Evolutionary conservation across 106 monocot genomes (phyloP), one percentile per base, ranked within the genome.

Genomic region (Platanthera guangdongensis): DNA sequence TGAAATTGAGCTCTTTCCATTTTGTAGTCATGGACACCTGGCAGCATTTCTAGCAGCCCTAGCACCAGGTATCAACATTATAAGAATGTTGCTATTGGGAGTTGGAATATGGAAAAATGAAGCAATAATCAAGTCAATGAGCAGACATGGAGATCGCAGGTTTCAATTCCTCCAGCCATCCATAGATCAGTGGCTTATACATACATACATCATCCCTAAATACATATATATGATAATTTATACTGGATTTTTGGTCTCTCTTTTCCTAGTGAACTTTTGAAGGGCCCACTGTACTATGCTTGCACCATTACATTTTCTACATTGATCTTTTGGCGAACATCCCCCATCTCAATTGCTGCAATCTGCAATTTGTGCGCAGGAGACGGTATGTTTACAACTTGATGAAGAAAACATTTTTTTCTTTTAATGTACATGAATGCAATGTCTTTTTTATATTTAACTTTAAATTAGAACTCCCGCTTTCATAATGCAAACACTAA

Each of bases 361-460:
- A 87, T 99, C 72, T 94, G 94, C 82, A 99, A 94, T 75, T 73
- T 99, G 52, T 99, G 99, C 78, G 94, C 94, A 57, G 99, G 94
- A 85, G 99, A 99, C 75, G 99, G 99, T 99, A 85, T 62, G n/a
- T 62, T 7, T 6, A 62, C 21, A 62, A 62, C 60, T 62, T 14
- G 19, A 39, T 39, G 39, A 39, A 39, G 2, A 39, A 2, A 39
- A 39, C 39, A 39, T 1, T 2, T 39, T 39, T 39, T 39, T 39
- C 39, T 39, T 39, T 39, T 3, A 39, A 39, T 39, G 39, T 39
- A 39, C 39, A 39, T 39, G 39, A 39, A 39, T 39, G 39, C 39
- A 39, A 39, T 39, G 39, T 39, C 39, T 39, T 1, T 39, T 39
- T 39, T 3, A 2, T 39, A 39, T 39, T 39, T 39, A 39, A 39